Base-by-base conservation (phyloP, 805 yeast species). In the Ogataea trehaloabstinens region DNA sequence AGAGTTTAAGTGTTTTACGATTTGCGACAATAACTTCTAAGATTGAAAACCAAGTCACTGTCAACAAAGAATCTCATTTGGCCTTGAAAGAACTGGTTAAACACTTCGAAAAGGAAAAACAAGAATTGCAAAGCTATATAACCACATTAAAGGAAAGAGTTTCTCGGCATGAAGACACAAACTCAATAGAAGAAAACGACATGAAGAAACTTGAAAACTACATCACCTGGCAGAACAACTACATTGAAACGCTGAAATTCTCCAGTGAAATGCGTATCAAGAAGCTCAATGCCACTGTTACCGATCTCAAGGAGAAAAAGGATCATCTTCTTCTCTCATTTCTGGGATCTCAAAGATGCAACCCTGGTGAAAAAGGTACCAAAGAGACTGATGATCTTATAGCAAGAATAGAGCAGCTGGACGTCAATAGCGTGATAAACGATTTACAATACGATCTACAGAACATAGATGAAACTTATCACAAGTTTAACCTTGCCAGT, bases 21-120 rank as follows among this genome's bases (percentile, higher is more conserved):
- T 86, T 86, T 56, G 95, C 95, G 1, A 82, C 78, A 16, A 77
- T 82, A 41, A 91, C 88, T 3, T 83, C 85, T 55, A 68, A 69
- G 47, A 84, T 86, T 48, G 73, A 73, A 39, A 81, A 86, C 24
- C 61, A 62, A 15, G 95, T 91, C 0, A 71, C 52, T 17, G 55
- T 73, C 37, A 77, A 78, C 51, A 37, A 43, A 16, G 70, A 70
- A 38, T 73, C 67, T 37, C 51, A 64, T 35, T 64, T 60, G 4
- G 67, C 68, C 15, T 53, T 73, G 38, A 67, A 61, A 21, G 56
- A 57, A 27, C 56, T 49, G 21, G 43, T 54, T 5, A 45, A 38
- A 22, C 52, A 52, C 12, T 56, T 50, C 28, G 58, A 59, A 36
- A 34, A 20, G 12, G 64, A 62, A 29, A 57, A 51, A 24, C 35